A percentile compares a stretch with the other conserved stretches of the same genome.
These are phyloP conservation scores for Lecanicillium sp. DNA, from an alignment of 2,329 filamentous ascomycete species.

Conservation along the genomic window DNA sequence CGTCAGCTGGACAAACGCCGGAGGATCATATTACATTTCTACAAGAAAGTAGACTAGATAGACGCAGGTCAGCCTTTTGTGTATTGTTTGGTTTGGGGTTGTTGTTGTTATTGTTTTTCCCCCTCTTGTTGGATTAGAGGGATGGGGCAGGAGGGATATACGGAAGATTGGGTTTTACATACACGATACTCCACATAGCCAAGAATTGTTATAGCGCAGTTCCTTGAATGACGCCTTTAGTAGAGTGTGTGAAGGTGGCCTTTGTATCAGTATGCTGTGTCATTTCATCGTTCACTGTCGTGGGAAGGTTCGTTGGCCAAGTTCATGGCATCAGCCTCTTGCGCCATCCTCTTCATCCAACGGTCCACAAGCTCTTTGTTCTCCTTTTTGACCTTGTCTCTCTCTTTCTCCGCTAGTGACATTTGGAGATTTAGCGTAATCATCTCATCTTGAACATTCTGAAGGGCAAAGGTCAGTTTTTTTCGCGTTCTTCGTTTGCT, in stretches of 20 bases:
- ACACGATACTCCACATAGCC: background rate
- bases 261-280: background rate
- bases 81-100: too few relatives aligned
- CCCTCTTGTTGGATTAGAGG: conserved; percentile 3
- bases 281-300: conserved; percentile 18
- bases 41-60: conserved; percentile 51
- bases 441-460: conserved; percentile 88
- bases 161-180: background rate
- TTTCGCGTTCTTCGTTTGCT: background rate
- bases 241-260: background rate
- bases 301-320: conserved; percentile 43
- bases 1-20: conserved; percentile 86
- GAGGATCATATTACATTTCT: conserved; percentile 82
- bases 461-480: too few relatives aligned
- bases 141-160: conserved; percentile 5
- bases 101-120: background rate
- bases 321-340: conserved; percentile 86
- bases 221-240: background rate
- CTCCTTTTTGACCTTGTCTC: conserved; percentile 65
- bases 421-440: conserved; percentile 80
- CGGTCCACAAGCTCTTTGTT: conserved; percentile 84
- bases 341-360: conserved; percentile 83
- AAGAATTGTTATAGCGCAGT: background rate
- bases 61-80: background rate
- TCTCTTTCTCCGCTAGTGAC: conserved; percentile 72